A percentile compares a stretch with the other conserved stretches of the same genome.
phyloP scores from a whole-genome alignment of 1,284 basidiomycete genomes.

The Cryptococcus sp. region DNA sequence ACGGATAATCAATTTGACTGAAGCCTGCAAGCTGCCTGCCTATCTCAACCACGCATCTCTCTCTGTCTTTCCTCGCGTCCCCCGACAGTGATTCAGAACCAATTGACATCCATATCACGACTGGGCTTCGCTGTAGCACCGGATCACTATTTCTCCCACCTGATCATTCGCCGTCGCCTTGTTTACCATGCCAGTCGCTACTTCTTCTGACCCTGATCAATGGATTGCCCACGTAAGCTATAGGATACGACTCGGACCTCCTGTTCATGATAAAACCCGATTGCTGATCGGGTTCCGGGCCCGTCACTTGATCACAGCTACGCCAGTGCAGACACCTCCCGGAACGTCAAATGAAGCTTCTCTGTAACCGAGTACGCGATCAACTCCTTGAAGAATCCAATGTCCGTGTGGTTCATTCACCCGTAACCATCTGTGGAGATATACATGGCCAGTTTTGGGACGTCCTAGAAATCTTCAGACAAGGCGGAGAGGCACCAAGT shows the following conservation, averaged over 20 bases:
- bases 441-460: conserved; percentile 98
- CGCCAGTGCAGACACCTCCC: conserved; percentile 81
- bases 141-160: not conserved
- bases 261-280: not conserved
- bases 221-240: conserved; percentile 42
- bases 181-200: conserved; percentile 15
- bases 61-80: not conserved
- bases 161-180: not conserved
- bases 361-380: conserved; percentile 79
- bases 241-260: not conserved
- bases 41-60: too few relatives aligned
- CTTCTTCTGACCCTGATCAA: conserved; percentile 41
- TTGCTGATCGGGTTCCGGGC: not conserved
- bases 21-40: too few relatives aligned
- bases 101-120: not conserved
- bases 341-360: conserved; percentile 83
- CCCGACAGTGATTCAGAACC: too few relatives aligned
- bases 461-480: conserved; percentile 80
- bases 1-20: too few relatives aligned
- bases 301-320: conserved; percentile 57
- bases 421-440: conserved; percentile 89
- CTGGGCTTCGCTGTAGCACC: not conserved
- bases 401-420: conserved; percentile 85
- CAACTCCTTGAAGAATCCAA: conserved; percentile 92
- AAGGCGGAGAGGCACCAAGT: conserved; percentile 80